Evolutionary conservation across 2,329 filamentous ascomycete genomes (phyloP), one percentile per base, ranked within the genome.

Genomic region (Diaporthe velutina): DNA sequence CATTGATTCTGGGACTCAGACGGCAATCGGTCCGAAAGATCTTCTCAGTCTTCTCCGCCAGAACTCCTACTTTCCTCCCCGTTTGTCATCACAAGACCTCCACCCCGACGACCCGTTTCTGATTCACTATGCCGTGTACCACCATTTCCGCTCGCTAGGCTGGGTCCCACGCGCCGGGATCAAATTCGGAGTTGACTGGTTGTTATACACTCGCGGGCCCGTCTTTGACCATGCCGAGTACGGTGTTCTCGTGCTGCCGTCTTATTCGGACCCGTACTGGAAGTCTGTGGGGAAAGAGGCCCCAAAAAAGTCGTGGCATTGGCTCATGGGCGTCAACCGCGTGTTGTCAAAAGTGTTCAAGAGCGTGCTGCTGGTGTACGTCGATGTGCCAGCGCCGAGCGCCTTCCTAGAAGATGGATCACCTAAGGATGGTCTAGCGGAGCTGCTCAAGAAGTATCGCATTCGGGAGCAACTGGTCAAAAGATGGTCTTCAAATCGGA

Each of bases 151-250:
- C 50, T 98, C 95, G 0, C 88, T 98, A 0, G 97, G 97, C 33
- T 99, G 97, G 96, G 95, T 98, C 1, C 93, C 97, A 0, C 93
- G 97, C 19, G 92, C 94, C 7, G 97, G 97, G 48, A 93, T 98
- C 82, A 99, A 99, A 81, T 99, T 99, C 79, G 95, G 94, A 30
- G 94, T 95, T 13, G 97, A 99, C 83, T 98, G 95, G 86, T 86
- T 99, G n/a, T 89, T 99, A 10, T 99, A 99, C 84, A 93, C 95
- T 73, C 93, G 95, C 28, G 97, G 97, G 0, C 97, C 97, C 0
- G 96, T 97, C 0, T 98, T 99, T 82, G 92, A 95, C 30, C 97
- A 99, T 81, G 97, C 97, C 30, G 95, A 98, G 81, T 99, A 98
- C 81, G 96, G 95, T 0, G 85, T 98, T 57, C 88, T 96, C 33